A percentile compares a stretch with the other conserved stretches of the same genome.
These are phyloP conservation scores for Cladosporium velox DNA, from an alignment of 2,329 filamentous ascomycete species.

Conservation along the genomic window DNA sequence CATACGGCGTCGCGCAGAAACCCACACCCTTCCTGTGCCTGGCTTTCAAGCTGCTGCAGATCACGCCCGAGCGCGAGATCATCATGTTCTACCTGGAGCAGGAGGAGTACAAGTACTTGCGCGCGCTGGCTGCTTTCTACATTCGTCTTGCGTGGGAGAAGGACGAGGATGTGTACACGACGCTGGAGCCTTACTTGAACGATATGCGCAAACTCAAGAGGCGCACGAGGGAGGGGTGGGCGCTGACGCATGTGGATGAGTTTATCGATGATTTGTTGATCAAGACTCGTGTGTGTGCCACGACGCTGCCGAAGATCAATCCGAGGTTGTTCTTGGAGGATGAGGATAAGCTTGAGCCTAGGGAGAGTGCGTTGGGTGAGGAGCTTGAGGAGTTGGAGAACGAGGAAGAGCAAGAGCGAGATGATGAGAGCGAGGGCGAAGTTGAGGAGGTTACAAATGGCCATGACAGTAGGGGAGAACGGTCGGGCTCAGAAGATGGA, in stretches of 20 bases:
- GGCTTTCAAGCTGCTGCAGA: slow-evolving; percentile 89
- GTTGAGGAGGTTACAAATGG: slow-evolving; percentile 29
- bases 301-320: slow-evolving; percentile 89
- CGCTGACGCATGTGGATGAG: slow-evolving; percentile 80
- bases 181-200: slow-evolving; percentile 78
- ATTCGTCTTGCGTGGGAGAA: slow-evolving; percentile 82
- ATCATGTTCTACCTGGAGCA: slow-evolving; percentile 77
- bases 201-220: slow-evolving; percentile 83
- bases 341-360: slow-evolving; percentile 79
- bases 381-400: slow-evolving; percentile 69
- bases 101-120: slow-evolving; percentile 74
- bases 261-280: slow-evolving; percentile 90
- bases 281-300: slow-evolving; percentile 88
- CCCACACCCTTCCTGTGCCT: slow-evolving; percentile 92
- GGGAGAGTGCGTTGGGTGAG: slow-evolving; percentile 80
- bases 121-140: slow-evolving; percentile 89
- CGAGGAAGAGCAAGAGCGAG: slow-evolving; percentile 37
- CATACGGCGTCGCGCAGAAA: slow-evolving; percentile 78
- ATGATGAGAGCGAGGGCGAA: slow-evolving; percentile 35
- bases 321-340: slow-evolving; percentile 82
- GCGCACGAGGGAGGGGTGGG: slow-evolving; percentile 71
- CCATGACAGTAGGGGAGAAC: not conserved
- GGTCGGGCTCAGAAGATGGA: not conserved
- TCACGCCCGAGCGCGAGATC: slow-evolving; percentile 77
- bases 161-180: slow-evolving; percentile 76